Evolutionary conservation across 192 early-diverging fungal species (phyloP).

Genomic region (Physocladia obscura): DNA sequence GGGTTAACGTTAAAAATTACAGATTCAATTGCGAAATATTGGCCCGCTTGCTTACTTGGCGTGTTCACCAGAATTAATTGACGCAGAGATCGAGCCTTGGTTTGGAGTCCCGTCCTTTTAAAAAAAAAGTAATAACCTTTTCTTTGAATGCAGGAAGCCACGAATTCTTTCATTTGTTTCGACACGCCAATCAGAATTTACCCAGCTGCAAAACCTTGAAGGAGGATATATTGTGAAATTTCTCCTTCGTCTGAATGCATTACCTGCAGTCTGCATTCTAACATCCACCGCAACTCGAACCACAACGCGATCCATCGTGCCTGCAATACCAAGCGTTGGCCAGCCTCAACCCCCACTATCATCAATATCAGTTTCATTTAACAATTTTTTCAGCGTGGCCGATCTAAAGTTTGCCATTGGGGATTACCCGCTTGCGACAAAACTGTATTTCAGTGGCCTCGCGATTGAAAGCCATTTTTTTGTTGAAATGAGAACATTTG

Average conservation of each 20-base stretch:
- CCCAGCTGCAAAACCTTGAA: not conserved
- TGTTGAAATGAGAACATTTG: not conserved
- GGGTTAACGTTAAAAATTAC: not conserved
- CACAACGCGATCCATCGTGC: not conserved
- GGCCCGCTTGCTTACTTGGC: constrained; percentile 5
- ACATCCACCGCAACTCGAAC: not conserved
- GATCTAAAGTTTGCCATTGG: constrained; percentile 5
- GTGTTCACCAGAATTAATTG: not conserved
- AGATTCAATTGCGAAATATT: constrained; percentile 14
- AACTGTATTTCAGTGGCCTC: constrained; percentile 1
- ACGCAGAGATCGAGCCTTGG: not conserved
- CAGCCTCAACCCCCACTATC: no score
- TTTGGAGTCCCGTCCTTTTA: not conserved
- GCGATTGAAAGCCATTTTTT: not conserved
- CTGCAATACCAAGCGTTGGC: no score
- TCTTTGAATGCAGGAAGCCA: no score
- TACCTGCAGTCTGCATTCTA: not conserved
- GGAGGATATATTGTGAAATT: constrained; percentile 14
- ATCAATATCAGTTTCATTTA: no score
- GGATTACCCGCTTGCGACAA: not conserved
- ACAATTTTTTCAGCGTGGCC: not conserved
- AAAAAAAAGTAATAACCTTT: no score
- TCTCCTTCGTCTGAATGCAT: not conserved
- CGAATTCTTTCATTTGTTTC: not conserved
- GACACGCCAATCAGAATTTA: not conserved